Evolutionary conservation across 176 grass and related monocot genomes (phyloP), one percentile per base, ranked within the genome.

Genomic region (Rhynchospora tenuis): DNA sequence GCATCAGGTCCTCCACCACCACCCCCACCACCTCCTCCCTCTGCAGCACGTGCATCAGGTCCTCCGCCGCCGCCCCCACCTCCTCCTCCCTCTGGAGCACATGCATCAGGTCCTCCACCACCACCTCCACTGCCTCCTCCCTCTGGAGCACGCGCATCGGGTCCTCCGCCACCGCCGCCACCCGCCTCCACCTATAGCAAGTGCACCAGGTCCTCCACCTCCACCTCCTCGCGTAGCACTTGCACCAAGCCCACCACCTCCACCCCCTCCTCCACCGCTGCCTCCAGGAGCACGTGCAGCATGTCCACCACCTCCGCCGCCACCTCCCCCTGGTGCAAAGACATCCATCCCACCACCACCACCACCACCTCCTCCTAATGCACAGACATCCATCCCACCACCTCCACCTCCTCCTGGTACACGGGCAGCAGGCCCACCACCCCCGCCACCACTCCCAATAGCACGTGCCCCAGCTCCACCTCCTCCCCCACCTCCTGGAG

Each of bases 301-400:
- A 59, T 8, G 16, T 75, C 33, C 31, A 56, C 10, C 66, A n/a
- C 55, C 85, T 64, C 78, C 52, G 15, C 79, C 67, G 5, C 33
- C 69, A 1, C 86, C 73, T 43, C 87, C 87, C 16, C 82, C 62
- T 24, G 33, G 60, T 44, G 20, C 50, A 81, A 72, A 64, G 84
- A 67, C 46, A 55, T 77, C 82, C 23, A 86, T 84, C 56, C 91
- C 91, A 62, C 88, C 94, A 19, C 89, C 91, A 38, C 94, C 93
- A 29, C 59, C 59, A 2, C 47, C 81, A 77, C 67, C 58, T 58
- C 47, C 47, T 15, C 38, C 79, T 68, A 56, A 6, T 33, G 17
- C 86, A 13, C 81, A 22, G 17, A 16, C 51, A 55, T 26, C 65
- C 44, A n/a, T 10, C 72, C 59, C 72, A 17, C 33, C 79, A 38